phyloP scores from a whole-genome alignment of 305 asterid species.

The Fraxinus floribunda region DNA sequence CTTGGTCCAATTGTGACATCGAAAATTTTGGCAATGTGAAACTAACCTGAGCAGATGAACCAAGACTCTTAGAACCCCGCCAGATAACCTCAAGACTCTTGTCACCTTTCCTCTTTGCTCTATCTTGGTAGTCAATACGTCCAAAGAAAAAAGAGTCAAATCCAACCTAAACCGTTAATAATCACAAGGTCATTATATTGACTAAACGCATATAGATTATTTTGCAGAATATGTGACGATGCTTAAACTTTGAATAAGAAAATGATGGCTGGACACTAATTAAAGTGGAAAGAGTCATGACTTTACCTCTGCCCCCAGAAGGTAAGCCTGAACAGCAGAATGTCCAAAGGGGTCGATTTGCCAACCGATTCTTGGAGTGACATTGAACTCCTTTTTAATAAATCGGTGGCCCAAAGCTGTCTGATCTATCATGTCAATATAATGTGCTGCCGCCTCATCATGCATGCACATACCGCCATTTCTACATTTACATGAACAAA shows the following conservation, averaged over 20 bases:
- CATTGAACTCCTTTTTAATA: conserved; percentile 70
- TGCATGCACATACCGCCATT: conserved; percentile 99
- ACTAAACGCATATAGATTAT: conserved; percentile 2
- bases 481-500: conserved; percentile 40
- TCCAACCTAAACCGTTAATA: conserved; percentile 66
- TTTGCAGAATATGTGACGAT: not conserved
- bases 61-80: conserved; percentile 81
- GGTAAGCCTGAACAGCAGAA: conserved; percentile 98
- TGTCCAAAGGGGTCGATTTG: conserved; percentile 99
- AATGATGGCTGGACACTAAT: not conserved
- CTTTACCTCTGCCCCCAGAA: conserved; percentile 88
- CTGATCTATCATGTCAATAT: conserved; percentile 97
- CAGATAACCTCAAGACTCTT: conserved; percentile 93
- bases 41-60: conserved; percentile 83
- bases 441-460: conserved; percentile 94
- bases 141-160: conserved; percentile 92
- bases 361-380: conserved; percentile 97
- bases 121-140: conserved; percentile 97
- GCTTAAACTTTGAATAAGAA: not conserved
- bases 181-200: conserved; percentile 11
- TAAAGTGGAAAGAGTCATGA: not conserved
- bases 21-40: conserved; percentile 7
- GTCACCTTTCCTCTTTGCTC: conserved; percentile 72
- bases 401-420: conserved; percentile 84
- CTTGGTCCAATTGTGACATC: not conserved